A percentile compares a stretch with the other conserved stretches of the same genome.
Evolutionary conservation across 2,329 filamentous ascomycete species (phyloP).

Genomic region (Coniella lustricola): DNA sequence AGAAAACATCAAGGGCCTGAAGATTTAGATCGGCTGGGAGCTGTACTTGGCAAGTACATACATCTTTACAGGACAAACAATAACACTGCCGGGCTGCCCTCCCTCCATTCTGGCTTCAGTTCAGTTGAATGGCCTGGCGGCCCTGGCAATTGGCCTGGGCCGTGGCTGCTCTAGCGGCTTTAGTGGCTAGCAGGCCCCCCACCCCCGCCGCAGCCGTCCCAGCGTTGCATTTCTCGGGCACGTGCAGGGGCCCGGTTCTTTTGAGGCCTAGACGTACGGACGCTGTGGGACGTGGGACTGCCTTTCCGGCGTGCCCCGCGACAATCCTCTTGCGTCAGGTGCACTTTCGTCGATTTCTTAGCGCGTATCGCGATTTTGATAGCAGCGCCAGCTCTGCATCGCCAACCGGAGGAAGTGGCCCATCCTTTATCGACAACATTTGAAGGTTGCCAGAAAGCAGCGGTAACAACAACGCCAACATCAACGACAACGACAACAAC

Average conservation of each 20-base stretch:
- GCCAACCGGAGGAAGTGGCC: background rate
- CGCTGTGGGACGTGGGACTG: constrained; percentile 12
- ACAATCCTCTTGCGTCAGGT: constrained; percentile 14
- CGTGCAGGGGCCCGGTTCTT: constrained; percentile 10
- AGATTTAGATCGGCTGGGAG: no score
- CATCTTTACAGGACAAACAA: no score
- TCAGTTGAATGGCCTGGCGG: no score
- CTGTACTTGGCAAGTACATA: no score
- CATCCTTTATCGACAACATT: background rate
- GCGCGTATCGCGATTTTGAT: constrained; percentile 14
- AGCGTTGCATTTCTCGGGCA: constrained; percentile 10
- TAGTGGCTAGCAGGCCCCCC: background rate
- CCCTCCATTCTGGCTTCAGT: no score
- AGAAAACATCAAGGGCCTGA: no score
- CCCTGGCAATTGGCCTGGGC: no score
- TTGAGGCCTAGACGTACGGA: constrained; percentile 9
- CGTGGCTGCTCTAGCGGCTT: background rate
- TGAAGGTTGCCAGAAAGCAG: background rate
- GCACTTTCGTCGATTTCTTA: constrained; percentile 7
- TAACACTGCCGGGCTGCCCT: no score
- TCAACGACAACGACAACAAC: no score
- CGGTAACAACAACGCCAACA: no score
- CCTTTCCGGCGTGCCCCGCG: constrained; percentile 12
- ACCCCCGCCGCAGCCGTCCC: constrained; percentile 1
- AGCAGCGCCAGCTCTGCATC: background rate